Percentiles rank a stretch among this genome's conserved stretches.
These are phyloP conservation scores for Marasmius fiardii DNA, from an alignment of 1,284 basidiomycete species.

Conservation along the genomic window DNA sequence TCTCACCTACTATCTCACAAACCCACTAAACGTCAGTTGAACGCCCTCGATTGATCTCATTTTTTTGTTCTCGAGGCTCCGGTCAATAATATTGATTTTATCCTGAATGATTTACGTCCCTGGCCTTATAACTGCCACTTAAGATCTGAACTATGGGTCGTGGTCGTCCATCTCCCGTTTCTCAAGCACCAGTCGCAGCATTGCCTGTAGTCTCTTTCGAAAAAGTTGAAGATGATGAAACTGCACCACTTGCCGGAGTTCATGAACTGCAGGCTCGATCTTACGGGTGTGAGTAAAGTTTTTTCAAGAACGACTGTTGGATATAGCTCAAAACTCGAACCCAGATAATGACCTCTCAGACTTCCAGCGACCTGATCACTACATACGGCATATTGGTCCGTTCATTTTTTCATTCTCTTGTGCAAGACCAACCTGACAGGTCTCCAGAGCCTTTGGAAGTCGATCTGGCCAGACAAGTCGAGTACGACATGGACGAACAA, in stretches of 20 bases:
- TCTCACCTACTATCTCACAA: too few relatives aligned
- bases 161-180: neutral
- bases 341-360: slow-evolving; percentile 62
- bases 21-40: too few relatives aligned
- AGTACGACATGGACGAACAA: slow-evolving; percentile 99
- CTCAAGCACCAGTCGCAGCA: slow-evolving; percentile 1
- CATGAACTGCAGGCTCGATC: slow-evolving; percentile 26
- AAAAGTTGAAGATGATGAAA: slow-evolving; percentile 12
- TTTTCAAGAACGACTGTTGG: neutral
- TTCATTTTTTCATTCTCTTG: slow-evolving; percentile 5
- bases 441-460: slow-evolving; percentile 84
- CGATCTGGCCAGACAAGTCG: slow-evolving; percentile 90
- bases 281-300: slow-evolving; percentile 27
- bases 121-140: neutral
- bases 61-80: too few relatives aligned
- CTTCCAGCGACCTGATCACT: slow-evolving; percentile 78
- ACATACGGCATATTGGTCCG: slow-evolving; percentile 87
- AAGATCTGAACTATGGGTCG: slow-evolving; percentile 6
- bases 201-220: slow-evolving; percentile 12
- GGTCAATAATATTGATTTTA: too few relatives aligned
- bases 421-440: neutral
- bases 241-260: slow-evolving; percentile 20
- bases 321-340: neutral
- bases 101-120: too few relatives aligned
- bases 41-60: too few relatives aligned